Conservation (phyloP, 306 rosid genomes). For the Cucurbita argyrosperma region DNA sequence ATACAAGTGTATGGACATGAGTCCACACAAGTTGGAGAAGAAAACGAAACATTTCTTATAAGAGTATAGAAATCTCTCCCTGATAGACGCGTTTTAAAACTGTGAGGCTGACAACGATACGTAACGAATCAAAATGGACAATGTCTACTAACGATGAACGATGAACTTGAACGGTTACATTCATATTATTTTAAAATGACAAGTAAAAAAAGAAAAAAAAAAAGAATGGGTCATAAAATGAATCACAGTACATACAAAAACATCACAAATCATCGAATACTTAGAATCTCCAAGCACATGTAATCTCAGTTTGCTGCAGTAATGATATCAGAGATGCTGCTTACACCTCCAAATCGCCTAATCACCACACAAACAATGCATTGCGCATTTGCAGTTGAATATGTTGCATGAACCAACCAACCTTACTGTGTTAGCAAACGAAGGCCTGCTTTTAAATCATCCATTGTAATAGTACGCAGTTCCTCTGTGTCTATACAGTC, state of each 20-base stretch:
- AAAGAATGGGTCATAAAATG: background rate
- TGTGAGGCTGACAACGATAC: too few relatives aligned
- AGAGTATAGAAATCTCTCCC: too few relatives aligned
- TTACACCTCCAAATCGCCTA: background rate
- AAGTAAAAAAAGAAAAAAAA: too few relatives aligned
- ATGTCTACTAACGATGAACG: too few relatives aligned
- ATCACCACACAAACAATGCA: background rate
- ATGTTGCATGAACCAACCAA: too few relatives aligned
- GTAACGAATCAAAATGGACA: too few relatives aligned
- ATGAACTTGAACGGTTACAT: too few relatives aligned
- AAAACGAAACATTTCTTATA: too few relatives aligned
- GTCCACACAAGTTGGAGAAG: too few relatives aligned
- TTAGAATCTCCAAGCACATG: background rate
- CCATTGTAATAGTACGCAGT: slow-evolving; percentile 60
- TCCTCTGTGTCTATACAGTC: slow-evolving; percentile 79
- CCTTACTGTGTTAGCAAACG: slow-evolving; percentile 29
- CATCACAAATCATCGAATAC: background rate
- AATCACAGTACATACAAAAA: background rate
- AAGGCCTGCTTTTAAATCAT: slow-evolving; percentile 72
- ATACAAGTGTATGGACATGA: too few relatives aligned
- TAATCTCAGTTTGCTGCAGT: background rate
- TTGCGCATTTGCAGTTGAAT: background rate
- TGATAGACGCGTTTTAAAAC: too few relatives aligned
- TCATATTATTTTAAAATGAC: too few relatives aligned
- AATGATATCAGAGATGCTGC: background rate